These are phyloP conservation scores for Nepenthes alata DNA, from an alignment of 179 eudicot species.

Conservation along the genomic window DNA sequence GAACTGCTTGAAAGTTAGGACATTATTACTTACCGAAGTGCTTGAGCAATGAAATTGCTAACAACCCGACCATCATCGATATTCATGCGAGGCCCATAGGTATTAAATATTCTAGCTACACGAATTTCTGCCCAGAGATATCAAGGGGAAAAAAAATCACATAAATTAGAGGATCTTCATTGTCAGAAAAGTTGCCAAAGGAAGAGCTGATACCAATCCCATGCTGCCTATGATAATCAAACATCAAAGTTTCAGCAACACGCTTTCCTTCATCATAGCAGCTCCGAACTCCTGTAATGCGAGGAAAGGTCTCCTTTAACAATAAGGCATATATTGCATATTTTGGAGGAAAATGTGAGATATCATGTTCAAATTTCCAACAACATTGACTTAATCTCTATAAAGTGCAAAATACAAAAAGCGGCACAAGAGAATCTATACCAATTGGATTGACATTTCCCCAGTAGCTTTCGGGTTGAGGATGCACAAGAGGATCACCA, in stretches of 20 bases:
- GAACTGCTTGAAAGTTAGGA: not conserved
- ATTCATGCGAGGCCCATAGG: constrained; percentile 98
- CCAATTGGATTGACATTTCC: constrained; percentile 99
- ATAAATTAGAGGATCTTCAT: not conserved
- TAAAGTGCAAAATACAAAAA: not conserved
- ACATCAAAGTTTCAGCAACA: constrained; percentile 97
- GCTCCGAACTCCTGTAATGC: constrained; percentile 70
- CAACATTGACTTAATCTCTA: not conserved
- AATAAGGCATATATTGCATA: too few species aligned
- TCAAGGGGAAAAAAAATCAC: not conserved
- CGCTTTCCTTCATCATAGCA: constrained; percentile 99
- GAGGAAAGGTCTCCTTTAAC: not conserved
- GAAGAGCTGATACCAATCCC: constrained; percentile 50
- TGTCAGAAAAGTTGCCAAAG: not conserved
- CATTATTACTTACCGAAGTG: constrained; percentile 46
- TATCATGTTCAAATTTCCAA: not conserved
- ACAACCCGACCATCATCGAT: constrained; percentile 99
- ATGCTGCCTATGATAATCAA: constrained; percentile 96
- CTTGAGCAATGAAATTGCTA: constrained; percentile 97
- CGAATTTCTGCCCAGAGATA: constrained; percentile 62
- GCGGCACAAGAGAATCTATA: constrained; percentile 11
- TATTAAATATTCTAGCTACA: constrained; percentile 86
- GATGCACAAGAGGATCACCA: constrained; percentile 96
- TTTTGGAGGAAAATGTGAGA: too few species aligned
- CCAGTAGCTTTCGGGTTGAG: constrained; percentile 94